Base-by-base conservation (phyloP, 139 green algal species). In the Pseudopediastrum boryanum region DNA sequence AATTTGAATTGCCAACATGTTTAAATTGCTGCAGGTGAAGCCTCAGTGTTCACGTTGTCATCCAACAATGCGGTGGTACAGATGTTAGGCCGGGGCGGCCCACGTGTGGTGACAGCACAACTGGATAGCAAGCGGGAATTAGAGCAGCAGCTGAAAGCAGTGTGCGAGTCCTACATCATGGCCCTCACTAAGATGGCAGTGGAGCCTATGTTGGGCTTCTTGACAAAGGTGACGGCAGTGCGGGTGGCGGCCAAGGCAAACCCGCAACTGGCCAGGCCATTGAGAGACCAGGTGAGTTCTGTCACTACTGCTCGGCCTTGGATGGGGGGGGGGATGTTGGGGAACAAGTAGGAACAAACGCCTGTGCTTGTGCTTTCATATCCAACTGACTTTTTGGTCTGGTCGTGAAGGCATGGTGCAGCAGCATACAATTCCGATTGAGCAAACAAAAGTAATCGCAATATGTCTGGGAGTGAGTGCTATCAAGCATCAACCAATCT, bases 91-190 rank as follows among this genome's bases (percentile, higher is more conserved):
- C 75, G 80, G 27, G 87, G 87, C 19, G 91, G 82, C 2, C 94
- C 93, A 0, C 85, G 93, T 23, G 87, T 98, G 36, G 72, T 85
- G 10, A 78, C 78, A 27, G 56, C 61, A 23, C 86, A 92, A 82
- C 74, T 97, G 33, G 94, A 98, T 85, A 90, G 85, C 80, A 96
- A 96, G 83, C 96, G 96, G 85, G 94, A 98, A 75, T 85, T 99
- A 71, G 96, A 99, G 86, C 94, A 96, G 86, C 80, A 87, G 75
- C 85, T 99, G 46, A 98, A 98, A 89, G 35, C 70, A 4, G 83
- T 83, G 65, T 98, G 96, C 80, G 96, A 99, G 88, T 78, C 85
- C 10, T 94, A 96, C 84, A 99, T 99, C 89, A 97, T 99, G 94
- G 86, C 87, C 3, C 76, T 93, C 25, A 99, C 95, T 41, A 98